A percentile compares a stretch with the other conserved stretches of the same genome.
Conservation (phyloP, 768 basidiomycete species). For the Solioccasus polychromus region DNA sequence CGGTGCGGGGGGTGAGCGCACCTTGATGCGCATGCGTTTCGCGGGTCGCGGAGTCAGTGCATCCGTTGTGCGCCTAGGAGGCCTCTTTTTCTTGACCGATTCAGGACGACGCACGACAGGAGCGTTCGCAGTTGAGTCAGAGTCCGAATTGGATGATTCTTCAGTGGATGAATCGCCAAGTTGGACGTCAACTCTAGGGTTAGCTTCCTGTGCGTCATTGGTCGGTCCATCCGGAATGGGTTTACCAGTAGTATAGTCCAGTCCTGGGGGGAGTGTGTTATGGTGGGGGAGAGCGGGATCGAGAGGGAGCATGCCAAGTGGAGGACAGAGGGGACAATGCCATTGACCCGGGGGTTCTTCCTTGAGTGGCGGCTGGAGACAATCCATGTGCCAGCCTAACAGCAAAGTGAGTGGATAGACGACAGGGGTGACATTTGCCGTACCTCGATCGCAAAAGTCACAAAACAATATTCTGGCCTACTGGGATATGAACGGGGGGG, state of each 20-base stretch:
- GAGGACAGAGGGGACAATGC: slow-evolving; percentile 68
- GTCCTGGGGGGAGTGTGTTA: slow-evolving; percentile 42
- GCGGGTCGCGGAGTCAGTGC: slow-evolving; percentile 28
- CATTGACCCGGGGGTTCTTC: slow-evolving; percentile 74
- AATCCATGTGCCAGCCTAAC: slow-evolving; percentile 82
- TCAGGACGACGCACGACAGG: slow-evolving; percentile 10
- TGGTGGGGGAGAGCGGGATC: slow-evolving; percentile 21
- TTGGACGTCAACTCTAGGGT: slow-evolving; percentile 33
- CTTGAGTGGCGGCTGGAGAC: slow-evolving; percentile 68
- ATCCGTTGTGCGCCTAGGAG: slow-evolving; percentile 23
- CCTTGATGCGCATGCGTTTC: slow-evolving; percentile 49
- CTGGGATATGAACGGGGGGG: slow-evolving; percentile 16
- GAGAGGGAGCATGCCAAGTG: slow-evolving; percentile 19
- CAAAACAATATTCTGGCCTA: slow-evolving; percentile 86
- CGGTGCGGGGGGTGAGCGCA: slow-evolving; percentile 34
- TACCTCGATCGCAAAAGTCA: slow-evolving; percentile 91
- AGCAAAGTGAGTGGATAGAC: slow-evolving; percentile 3
- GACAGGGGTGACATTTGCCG: slow-evolving; percentile 8
- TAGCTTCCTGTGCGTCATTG: slow-evolving; percentile 23
- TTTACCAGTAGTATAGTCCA: slow-evolving; percentile 14
- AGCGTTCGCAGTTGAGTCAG: slow-evolving; percentile 23
- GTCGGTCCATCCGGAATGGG: slow-evolving; percentile 29
- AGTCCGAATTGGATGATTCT: slow-evolving; percentile 31
- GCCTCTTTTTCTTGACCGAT: slow-evolving; percentile 29
- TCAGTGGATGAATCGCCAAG: slow-evolving; percentile 35